Conservation (phyloP, 345 rosid genomes). For the Pistacia integerrima region DNA sequence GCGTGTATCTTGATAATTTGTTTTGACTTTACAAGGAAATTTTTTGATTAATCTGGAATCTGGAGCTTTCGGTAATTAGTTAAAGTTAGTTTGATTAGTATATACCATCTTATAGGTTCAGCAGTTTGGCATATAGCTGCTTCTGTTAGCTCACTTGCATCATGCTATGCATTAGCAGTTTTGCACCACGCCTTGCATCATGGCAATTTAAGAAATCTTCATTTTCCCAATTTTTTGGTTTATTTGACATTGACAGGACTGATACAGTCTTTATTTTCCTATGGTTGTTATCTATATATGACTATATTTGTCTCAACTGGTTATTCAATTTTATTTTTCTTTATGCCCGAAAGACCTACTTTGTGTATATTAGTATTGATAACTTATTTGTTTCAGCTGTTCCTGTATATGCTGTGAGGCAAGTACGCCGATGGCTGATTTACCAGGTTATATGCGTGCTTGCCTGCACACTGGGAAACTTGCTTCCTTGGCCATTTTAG, state of each 20-base stretch:
- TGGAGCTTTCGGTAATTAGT: background rate
- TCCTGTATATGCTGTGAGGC: slow-evolving; percentile 34
- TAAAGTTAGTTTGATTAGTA: background rate
- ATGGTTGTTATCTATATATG: background rate
- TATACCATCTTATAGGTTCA: background rate
- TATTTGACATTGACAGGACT: background rate
- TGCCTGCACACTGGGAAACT: slow-evolving; percentile 87
- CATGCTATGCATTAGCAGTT: too few species aligned
- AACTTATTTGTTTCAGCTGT: slow-evolving; percentile 32
- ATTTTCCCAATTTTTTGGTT: background rate
- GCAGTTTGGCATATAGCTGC: background rate
- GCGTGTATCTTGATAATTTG: background rate
- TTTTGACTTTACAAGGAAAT: background rate
- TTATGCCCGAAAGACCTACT: background rate
- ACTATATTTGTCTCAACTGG: background rate
- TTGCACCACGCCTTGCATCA: too few species aligned
- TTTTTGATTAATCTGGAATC: background rate
- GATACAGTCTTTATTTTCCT: background rate
- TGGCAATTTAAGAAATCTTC: background rate
- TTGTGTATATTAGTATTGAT: background rate
- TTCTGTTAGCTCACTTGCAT: background rate
- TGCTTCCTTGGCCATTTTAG: slow-evolving; percentile 81
- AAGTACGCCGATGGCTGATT: slow-evolving; percentile 60
- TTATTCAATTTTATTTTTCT: background rate
- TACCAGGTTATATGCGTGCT: slow-evolving; percentile 69